Base-by-base conservation (phyloP, 2,329 filamentous ascomycete species). In the Epichloe aotearoae region DNA sequence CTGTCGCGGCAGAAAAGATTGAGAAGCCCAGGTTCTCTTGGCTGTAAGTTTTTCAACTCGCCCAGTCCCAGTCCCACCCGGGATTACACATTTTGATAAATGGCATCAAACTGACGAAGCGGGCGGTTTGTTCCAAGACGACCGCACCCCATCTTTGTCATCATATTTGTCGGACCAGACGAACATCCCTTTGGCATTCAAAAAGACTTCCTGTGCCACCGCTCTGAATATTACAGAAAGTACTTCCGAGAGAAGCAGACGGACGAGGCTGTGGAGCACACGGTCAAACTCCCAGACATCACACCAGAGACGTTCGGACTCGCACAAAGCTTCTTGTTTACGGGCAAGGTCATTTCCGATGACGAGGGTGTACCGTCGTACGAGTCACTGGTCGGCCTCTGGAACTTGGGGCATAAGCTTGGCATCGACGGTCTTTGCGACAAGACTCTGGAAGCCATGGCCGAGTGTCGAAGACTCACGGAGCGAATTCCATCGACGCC, bases 101-200 rank as follows among this genome's bases (percentile, higher is more conserved):
- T 30, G 26, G 26, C 26, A 30, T 30, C 26, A 10, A 30, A 30
- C 47, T 49, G 39, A 49, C 40, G 14, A 43, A 26, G n/a, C 26
- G 7, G 34, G 17, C 17, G 14, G 1, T 5, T 4, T 23, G 10
- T 23, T 2, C 17, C 19, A 33, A 50, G 77, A 1, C 65, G 78
- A 45, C 73, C 77, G 1, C 77, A 81, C 56, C 71, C 76, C 0
- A 68, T 71, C 8, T 79, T 80, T 55, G 74, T 77, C 42, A 73
- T 80, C 17, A 62, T 79, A 44, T 61, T 80, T 1, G 72, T 79
- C 30, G 77, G 78, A 0, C 64, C 68, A 3, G 68, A 76, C 0
- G 72, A 77, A 57, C 62, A 62, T 14, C 76, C 77, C 0, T 82
- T 80, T 56, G 76, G 73, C 11, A 71, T 82, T 12, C 78, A 80